Base-by-base conservation (phyloP, 768 basidiomycete genomes). In the Mycena leptocephala region DNA sequence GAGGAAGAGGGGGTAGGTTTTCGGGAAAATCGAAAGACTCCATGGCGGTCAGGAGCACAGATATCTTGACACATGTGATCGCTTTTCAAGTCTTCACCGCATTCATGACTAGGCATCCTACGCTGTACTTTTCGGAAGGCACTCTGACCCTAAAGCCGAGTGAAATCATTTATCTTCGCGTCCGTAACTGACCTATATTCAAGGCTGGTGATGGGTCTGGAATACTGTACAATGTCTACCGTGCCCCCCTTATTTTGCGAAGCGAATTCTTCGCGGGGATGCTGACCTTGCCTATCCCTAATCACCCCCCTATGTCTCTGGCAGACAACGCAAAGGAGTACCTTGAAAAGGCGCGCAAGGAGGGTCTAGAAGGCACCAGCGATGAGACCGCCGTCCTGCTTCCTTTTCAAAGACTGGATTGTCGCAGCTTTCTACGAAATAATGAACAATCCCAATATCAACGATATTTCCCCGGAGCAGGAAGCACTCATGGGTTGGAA, bases 21-120 rank as follows among this genome's bases (percentile, higher is more conserved):
- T 43, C 41, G 24, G 65, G 64, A 16, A 66, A 72, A 28, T 72
- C 13, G 26, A 66, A 66, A 26, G 72, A 3, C 18, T 43, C 64
- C 72, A 74, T 74, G 58, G 43, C 6, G 14, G 55, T 70, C 43
- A 51, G 43, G 72, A 74, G 64, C 9, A 4, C 58, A 48, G 35
- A 28, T 11, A 28, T 11, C 46, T 1, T 33, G 10, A 48, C 8
- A 16, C 46, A 66, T 43, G 8, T 46, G 63, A 64, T 65, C 53
- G 37, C 35, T n/a, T 16, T 26, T 32, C 7, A 24, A 20, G 13
- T 28, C 33, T 26, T 24, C 18, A 20, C 62, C 1, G 26, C 51
- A 2, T n/a, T 18, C 8, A 28, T 72, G 32, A 2, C 14, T 0
- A 63, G 71, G 30, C 71, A 72, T 56, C 14, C 33, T 8, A 56